Conservation (phyloP, 768 basidiomycete genomes). For the Suillus plorans region DNA sequence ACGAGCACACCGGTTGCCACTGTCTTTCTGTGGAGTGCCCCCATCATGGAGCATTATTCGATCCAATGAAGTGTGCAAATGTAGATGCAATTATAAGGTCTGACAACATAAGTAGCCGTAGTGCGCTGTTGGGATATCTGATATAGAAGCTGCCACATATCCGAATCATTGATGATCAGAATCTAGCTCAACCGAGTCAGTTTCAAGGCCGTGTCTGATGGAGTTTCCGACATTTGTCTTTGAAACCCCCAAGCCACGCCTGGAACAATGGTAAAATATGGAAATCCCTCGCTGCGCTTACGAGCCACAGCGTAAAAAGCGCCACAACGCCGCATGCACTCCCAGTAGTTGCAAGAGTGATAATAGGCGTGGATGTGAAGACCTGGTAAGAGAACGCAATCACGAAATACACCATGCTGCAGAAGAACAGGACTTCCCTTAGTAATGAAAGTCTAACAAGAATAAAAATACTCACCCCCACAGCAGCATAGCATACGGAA, state of each 20-base stretch:
- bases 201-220: not conserved
- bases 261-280: not conserved
- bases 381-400: slow-evolving; percentile 23
- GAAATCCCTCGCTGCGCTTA: slow-evolving; percentile 1
- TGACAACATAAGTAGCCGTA: not conserved
- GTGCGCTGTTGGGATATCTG: not conserved
- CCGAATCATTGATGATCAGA: not conserved
- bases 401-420: slow-evolving; percentile 28
- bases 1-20: slow-evolving; percentile 35
- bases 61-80: not conserved
- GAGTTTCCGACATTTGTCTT: not conserved
- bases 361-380: slow-evolving; percentile 17
- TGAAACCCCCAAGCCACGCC: not conserved
- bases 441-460: not conserved
- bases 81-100: not conserved
- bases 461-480: slow-evolving; percentile 15
- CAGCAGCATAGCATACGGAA: slow-evolving; percentile 34
- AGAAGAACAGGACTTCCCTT: not conserved
- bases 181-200: not conserved
- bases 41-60: not conserved
- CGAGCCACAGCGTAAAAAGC: slow-evolving; percentile 23
- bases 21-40: not conserved
- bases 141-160: not conserved
- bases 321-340: slow-evolving; percentile 15
- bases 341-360: slow-evolving; percentile 16